Conservation (phyloP, 1,284 basidiomycete genomes). For the Cryptococcus wingfieldii region DNA sequence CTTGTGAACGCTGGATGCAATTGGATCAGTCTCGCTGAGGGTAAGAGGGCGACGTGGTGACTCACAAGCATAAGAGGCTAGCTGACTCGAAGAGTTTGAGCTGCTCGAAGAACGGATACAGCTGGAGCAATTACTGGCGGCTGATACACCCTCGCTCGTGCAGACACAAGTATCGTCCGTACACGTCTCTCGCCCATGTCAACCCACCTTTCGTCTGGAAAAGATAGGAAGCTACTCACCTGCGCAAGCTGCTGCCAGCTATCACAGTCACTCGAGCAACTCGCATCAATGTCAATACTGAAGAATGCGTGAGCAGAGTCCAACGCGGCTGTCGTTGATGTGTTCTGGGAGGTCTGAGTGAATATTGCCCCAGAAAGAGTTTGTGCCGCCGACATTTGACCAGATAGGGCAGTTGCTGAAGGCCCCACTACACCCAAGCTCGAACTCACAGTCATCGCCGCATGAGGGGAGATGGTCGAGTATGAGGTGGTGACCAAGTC, state of each 20-base stretch:
- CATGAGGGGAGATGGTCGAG: background rate
- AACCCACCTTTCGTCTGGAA: background rate
- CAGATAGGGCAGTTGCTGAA: too few species aligned
- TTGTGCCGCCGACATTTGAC: background rate
- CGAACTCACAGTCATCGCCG: too few species aligned
- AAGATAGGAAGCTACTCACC: conserved; percentile 5
- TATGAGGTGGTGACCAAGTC: background rate
- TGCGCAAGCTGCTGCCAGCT: conserved; percentile 9
- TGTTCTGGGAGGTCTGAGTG: background rate
- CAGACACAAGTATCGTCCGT: conserved; percentile 24
- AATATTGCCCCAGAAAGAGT: background rate
- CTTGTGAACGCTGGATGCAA: conserved; percentile 2
- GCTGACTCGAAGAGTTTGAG: conserved; percentile 6
- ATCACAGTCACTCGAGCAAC: conserved; percentile 6
- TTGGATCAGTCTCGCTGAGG: background rate
- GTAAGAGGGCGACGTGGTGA: background rate
- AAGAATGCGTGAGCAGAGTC: conserved; percentile 8
- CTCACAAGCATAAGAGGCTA: conserved; percentile 11
- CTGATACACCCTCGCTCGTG: conserved; percentile 10
- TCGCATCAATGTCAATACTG: background rate
- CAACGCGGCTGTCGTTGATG: conserved; percentile 1
- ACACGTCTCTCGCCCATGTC: conserved; percentile 12
- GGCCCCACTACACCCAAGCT: too few species aligned
- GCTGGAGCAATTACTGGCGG: conserved; percentile 15
- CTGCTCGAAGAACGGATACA: conserved; percentile 15